Evolutionary conservation across 2,329 filamentous ascomycete species (phyloP).

Genomic region (Ustilaginoidea virens): DNA sequence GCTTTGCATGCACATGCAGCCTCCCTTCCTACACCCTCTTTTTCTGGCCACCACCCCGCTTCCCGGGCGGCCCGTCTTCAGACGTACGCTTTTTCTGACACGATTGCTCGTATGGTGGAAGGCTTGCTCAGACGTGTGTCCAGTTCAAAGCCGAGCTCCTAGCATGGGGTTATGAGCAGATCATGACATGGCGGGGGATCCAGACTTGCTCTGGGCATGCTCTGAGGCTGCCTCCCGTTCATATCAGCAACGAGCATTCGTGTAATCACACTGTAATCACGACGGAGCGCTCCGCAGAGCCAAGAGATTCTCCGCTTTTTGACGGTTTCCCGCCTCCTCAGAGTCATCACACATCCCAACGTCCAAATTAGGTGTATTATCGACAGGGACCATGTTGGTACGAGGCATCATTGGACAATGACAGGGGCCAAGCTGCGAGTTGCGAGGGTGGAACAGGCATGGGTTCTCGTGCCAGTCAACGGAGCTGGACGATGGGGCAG

Average conservation of each 20-base stretch:
- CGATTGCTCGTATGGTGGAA: not conserved
- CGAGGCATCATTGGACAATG: slow-evolving; percentile 3
- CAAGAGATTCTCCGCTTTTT: too few relatives aligned
- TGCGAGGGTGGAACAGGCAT: not conserved
- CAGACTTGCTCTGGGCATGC: not conserved
- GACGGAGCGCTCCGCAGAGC: too few relatives aligned
- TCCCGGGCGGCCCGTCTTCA: slow-evolving; percentile 5
- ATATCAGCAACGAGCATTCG: too few relatives aligned
- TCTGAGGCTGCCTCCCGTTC: too few relatives aligned
- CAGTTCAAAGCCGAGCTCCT: not conserved
- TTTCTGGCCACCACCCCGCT: slow-evolving; percentile 3
- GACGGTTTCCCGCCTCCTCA: too few relatives aligned
- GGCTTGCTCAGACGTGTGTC: not conserved
- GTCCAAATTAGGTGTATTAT: too few relatives aligned
- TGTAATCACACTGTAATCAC: too few relatives aligned
- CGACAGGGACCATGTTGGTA: slow-evolving; percentile 4
- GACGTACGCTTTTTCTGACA: slow-evolving; percentile 2
- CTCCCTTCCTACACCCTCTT: slow-evolving; percentile 1
- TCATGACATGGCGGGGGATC: not conserved
- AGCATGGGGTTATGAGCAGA: not conserved
- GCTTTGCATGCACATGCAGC: slow-evolving; percentile 4
- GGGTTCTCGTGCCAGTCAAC: not conserved
- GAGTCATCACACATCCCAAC: too few relatives aligned
- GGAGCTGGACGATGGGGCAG: slow-evolving; percentile 1
- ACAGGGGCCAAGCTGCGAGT: not conserved